Evolutionary conservation across 2,329 filamentous ascomycete species (phyloP), one percentile per base, ranked within the genome.

Genomic region (Zasmidium citrigriseum): DNA sequence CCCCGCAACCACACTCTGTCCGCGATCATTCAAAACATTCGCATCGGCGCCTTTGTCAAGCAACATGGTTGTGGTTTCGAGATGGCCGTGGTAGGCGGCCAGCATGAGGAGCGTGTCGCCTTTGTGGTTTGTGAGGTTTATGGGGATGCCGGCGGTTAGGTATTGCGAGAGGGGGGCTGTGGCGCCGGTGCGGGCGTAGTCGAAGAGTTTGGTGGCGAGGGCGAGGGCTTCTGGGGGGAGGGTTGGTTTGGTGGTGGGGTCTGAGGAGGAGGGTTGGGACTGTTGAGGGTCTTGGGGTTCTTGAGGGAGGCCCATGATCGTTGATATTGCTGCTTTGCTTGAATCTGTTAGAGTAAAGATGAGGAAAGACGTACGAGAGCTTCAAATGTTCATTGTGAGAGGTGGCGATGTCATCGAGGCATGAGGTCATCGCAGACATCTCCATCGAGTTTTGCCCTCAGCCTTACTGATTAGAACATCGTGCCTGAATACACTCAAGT

Each of bases 101-200:
- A 91, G 81, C 89, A 91, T 91, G 59, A 91, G 77, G 60, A 91
- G 73, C n/a, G 83, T 89, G 70, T 91, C 88, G 50, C 88, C 89
- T 63, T 89, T 87, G 51, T 88, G 82, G 67, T 91, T 90, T 21
- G 87, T 89, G 72, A 91, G 78, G 67, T 90, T 90, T 1, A 83
- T 77, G 0, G 88, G 88, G 23, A 91, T 76, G 1, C 89, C 88
- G 1, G 84, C 85, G 1, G 80, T 78, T 38, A 91, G 72, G 49
- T 88, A 88, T 72, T 87, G 82, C 45, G 80, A 70, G n/a, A 91
- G 83, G 12, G 84, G 72, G 4, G 81, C 70, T 2, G 82, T 77
- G 50, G 87, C 76, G 55, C 88, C 88, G 21, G 74, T 70, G 27
- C 88, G 82, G 1, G 88, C 87, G 24, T 86, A 82, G 64, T 89